Evolutionary conservation across 306 rosid genomes (phyloP).

Genomic region (Prunus mira): DNA sequence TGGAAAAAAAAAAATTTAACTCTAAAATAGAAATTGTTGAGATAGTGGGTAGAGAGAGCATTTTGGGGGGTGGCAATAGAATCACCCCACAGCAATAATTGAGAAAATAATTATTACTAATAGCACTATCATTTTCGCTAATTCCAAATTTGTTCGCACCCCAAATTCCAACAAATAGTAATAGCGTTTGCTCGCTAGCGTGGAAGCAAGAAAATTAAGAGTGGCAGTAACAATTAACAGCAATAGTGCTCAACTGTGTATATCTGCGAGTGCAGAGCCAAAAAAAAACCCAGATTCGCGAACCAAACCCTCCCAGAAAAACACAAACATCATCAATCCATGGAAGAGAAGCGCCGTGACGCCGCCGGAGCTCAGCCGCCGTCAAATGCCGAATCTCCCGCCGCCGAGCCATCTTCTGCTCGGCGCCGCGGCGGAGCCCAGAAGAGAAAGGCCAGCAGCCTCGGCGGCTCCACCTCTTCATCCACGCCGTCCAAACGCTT

Average conservation of each 20-base stretch:
- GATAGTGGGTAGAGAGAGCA: no score
- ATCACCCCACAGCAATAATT: neutral
- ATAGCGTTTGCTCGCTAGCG: neutral
- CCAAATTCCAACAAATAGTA: neutral
- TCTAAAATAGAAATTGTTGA: no score
- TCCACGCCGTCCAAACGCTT: conserved; percentile 74
- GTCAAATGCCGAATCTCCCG: conserved; percentile 45
- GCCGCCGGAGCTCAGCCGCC: conserved; percentile 42
- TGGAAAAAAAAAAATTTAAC: no score
- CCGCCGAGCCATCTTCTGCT: conserved; percentile 55
- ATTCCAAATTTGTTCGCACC: no score
- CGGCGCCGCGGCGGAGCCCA: conserved; percentile 74
- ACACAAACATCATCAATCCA: conserved; percentile 1
- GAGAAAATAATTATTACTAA: neutral
- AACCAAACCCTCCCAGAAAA: neutral
- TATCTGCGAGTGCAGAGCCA: neutral
- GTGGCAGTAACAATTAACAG: neutral
- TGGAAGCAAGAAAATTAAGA: neutral
- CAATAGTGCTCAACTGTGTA: neutral
- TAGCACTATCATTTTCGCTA: no score
- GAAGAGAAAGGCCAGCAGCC: conserved; percentile 56
- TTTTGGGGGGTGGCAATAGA: no score
- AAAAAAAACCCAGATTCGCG: neutral
- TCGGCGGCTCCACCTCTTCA: conserved; percentile 46
- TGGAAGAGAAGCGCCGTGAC: conserved; percentile 86